Conservation (phyloP, 1,284 basidiomycete species). For the Trichosporon coremiiforme region DNA sequence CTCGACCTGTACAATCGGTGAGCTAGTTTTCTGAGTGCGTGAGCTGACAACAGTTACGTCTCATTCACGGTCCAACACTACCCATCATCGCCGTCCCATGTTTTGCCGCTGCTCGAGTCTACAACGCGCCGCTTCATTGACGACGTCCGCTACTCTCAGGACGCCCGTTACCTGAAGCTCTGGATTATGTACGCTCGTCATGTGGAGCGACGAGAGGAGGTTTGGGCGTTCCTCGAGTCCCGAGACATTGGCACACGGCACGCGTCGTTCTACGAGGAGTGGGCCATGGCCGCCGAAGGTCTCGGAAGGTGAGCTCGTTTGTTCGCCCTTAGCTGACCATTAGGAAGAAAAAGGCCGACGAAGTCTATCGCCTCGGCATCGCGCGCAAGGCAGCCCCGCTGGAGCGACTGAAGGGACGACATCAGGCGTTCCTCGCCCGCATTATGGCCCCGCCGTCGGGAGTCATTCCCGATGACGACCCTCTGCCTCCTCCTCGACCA, state of each 20-base stretch:
- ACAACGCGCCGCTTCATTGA: constrained; percentile 75
- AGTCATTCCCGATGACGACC: constrained; percentile 47
- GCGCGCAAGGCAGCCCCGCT: constrained; percentile 76
- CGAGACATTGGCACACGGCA: constrained; percentile 77
- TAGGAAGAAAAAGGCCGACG: constrained; percentile 76
- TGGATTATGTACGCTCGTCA: constrained; percentile 80
- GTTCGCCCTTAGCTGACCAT: neutral
- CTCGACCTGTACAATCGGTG: constrained; percentile 58
- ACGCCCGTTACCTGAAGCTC: constrained; percentile 83
- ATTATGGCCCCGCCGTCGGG: constrained; percentile 57
- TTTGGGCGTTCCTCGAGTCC: constrained; percentile 74
- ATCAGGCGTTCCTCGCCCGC: constrained; percentile 80
- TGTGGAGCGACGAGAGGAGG: constrained; percentile 63
- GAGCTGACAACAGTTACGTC: constrained; percentile 45
- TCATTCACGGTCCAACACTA: constrained; percentile 60
- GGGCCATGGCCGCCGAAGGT: constrained; percentile 72
- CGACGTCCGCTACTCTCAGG: constrained; percentile 77
- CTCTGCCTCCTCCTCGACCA: constrained; percentile 8
- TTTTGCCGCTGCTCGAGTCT: constrained; percentile 74
- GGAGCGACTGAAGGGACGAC: constrained; percentile 80
- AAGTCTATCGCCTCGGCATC: constrained; percentile 81
- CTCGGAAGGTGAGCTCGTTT: constrained; percentile 65
- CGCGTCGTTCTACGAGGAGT: constrained; percentile 82
- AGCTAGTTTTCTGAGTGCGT: constrained; percentile 24
- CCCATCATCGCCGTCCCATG: constrained; percentile 65